A percentile compares a stretch with the other conserved stretches of the same genome.
Evolutionary conservation across 1,139 yeast genomes (phyloP).

Genomic region (Protomyces gravidus): DNA sequence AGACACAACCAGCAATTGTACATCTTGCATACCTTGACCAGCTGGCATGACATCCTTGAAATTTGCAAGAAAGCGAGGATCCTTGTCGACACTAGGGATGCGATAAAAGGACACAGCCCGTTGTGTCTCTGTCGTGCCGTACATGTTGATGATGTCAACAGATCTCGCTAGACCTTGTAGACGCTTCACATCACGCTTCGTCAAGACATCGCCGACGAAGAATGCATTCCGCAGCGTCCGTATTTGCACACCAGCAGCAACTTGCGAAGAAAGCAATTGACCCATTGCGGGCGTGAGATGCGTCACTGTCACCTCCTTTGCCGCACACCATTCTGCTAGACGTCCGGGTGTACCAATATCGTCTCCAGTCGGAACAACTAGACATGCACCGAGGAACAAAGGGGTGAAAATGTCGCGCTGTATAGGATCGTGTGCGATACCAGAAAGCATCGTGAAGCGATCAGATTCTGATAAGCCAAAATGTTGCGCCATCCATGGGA

Average conservation of each 20-base stretch:
- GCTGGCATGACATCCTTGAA: slow-evolving; percentile 98
- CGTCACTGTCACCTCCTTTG: slow-evolving; percentile 86
- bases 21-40: slow-evolving; percentile 94
- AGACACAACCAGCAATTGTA: slow-evolving; percentile 88
- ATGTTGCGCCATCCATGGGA: slow-evolving; percentile 95
- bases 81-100: slow-evolving; percentile 66
- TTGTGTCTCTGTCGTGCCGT: slow-evolving; percentile 98
- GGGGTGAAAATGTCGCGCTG: slow-evolving; percentile 99
- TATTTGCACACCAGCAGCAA: slow-evolving; percentile 63
- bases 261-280: slow-evolving; percentile 91
- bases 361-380: slow-evolving; percentile 89
- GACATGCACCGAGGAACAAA: slow-evolving; percentile 85
- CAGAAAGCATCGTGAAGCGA: slow-evolving; percentile 93
- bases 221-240: slow-evolving; percentile 90
- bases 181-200: slow-evolving; percentile 92
- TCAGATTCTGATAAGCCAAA: slow-evolving; percentile 75
- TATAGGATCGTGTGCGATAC: slow-evolving; percentile 98
- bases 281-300: slow-evolving; percentile 99
- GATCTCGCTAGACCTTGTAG: slow-evolving; percentile 87
- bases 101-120: slow-evolving; percentile 93
- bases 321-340: slow-evolving; percentile 95
- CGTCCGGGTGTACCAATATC: slow-evolving; percentile 98
- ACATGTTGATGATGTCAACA: slow-evolving; percentile 91
- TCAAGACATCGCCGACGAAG: slow-evolving; percentile 94
- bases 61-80: slow-evolving; percentile 69